Evolutionary conservation across 179 eudicot species (phyloP).

Genomic region (Pouteria campechiana): DNA sequence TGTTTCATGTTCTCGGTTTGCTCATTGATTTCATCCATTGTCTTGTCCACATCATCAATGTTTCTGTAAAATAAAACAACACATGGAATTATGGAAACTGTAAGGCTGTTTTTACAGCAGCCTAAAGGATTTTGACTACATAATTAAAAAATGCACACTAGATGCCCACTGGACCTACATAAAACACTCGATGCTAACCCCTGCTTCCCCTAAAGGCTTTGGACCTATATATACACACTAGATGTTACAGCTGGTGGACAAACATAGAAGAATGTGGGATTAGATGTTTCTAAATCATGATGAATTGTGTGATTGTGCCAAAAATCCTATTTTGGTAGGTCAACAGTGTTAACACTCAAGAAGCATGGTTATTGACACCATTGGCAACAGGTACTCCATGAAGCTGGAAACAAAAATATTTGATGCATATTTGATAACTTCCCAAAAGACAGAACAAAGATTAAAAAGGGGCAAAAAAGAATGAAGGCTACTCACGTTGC

Average conservation of each 20-base stretch:
- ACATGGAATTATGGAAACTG: not conserved
- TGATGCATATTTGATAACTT: not conserved
- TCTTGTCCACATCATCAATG: conserved; percentile 74
- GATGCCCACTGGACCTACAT: too few species aligned
- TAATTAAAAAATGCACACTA: too few species aligned
- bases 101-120: not conserved
- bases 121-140: too few species aligned
- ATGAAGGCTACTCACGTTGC: conserved; percentile 50
- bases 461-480: not conserved
- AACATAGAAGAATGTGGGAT: too few species aligned
- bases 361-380: too few species aligned
- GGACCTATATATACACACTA: too few species aligned
- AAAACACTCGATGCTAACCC: too few species aligned
- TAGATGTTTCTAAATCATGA: too few species aligned
- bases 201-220: too few species aligned
- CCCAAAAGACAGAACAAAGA: not conserved
- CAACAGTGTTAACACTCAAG: too few species aligned
- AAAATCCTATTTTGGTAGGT: not conserved
- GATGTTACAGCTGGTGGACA: not conserved
- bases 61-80: conserved; percentile 27
- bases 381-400: not conserved
- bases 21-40: conserved; percentile 88
- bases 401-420: not conserved
- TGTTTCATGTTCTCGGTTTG: conserved; percentile 80
- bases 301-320: not conserved